A percentile compares a stretch with the other conserved stretches of the same genome.
phyloP scores from a whole-genome alignment of 1,139 yeast species.

The Nadsonia commutata region DNA sequence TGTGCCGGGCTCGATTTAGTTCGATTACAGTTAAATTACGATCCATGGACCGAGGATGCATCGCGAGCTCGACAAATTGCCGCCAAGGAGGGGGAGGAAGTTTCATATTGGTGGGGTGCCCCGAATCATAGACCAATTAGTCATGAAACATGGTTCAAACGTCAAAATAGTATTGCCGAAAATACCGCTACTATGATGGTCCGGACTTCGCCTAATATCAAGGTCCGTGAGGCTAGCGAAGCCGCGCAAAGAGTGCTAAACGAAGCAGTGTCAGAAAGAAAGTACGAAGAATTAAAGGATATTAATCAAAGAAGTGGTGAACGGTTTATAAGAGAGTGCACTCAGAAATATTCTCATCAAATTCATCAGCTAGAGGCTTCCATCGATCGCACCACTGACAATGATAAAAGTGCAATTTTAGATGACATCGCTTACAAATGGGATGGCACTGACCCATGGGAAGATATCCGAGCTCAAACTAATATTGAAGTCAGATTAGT shows the following conservation, averaged over 20 bases:
- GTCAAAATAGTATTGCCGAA: not conserved
- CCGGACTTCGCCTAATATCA: not conserved
- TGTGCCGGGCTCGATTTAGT: constrained; percentile 1
- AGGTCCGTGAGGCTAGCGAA: not conserved
- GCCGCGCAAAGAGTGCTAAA: not conserved
- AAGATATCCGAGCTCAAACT: not conserved
- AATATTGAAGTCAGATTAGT: not conserved
- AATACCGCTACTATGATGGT: not conserved
- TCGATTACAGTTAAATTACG: constrained; percentile 1
- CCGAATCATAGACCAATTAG: constrained; percentile 3
- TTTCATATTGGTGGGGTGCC: constrained; percentile 7
- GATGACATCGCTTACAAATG: not conserved
- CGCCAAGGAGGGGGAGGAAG: constrained; percentile 4
- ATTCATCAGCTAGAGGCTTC: not conserved
- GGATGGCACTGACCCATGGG: not conserved
- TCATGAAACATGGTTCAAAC: not conserved
- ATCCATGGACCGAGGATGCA: constrained; percentile 6
- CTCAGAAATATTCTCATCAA: not conserved
- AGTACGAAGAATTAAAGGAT: not conserved
- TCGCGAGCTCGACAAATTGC: constrained; percentile 3
- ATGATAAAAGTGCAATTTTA: not conserved
- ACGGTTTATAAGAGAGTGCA: not conserved
- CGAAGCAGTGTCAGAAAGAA: not conserved
- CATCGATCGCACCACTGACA: not conserved
- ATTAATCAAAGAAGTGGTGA: not conserved